Base-by-base conservation (phyloP, 75 land plant species). In the Sequoia sempervirens region DNA sequence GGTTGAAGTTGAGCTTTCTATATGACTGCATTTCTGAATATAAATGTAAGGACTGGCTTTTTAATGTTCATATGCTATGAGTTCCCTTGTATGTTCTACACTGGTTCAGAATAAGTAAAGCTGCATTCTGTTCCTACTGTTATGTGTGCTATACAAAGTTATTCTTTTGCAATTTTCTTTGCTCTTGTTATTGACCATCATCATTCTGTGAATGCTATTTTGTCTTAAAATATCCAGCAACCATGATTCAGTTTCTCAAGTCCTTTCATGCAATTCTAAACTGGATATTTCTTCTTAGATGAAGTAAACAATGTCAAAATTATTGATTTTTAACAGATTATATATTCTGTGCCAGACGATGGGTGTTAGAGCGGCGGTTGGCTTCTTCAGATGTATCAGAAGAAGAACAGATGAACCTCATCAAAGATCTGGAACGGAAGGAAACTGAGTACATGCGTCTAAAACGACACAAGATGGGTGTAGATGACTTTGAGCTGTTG, bases 391-490 rank as follows among this genome's bases (percentile, higher is more conserved):
- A 90, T 75, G 90, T 90, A n/a, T 88, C 90, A 37, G 90, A 90
- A 75, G 92, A 92, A 90, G 93, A 90, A 80, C 93, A 92, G 40
- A 88, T 85, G 82, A 85, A 88, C 46, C 80, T 90, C 13, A 46
- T 90, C 13, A 88, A 90, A 64, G 81, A 84, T 70, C 80, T 92
- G 73, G 92, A 90, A 87, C 74, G 87, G 85, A 92, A 90, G 82
- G 92, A 90, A 84, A 92, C 92, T 40, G 92, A 90, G 45, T 90
- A 88, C 70, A 90, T 92, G 92, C 88, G 92, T 6, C 83, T 92
- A 81, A 88, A 90, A 40, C 89, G 92, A 81, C 90, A 92, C 82
- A 92, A 92, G 83, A 92, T 92, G 93, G 90, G 92, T 38, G 93
- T 84, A 12, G 92, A 91, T 82, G 92, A 91, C 84, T 91, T 92